Conservation (phyloP, 306 rosid species). For the Casuarina equisetifolia region DNA sequence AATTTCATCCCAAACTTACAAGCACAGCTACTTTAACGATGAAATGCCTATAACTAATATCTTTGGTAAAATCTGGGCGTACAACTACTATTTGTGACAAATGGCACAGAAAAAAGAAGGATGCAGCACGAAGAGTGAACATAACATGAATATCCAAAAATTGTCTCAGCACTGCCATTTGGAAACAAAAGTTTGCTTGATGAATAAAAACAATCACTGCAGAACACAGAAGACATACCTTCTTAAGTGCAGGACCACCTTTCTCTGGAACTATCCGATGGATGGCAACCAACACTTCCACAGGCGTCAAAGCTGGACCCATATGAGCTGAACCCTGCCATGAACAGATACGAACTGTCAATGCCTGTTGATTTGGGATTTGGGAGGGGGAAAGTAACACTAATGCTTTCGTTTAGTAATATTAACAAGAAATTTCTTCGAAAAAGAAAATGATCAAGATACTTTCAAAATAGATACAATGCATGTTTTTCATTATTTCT, state of each 20-base stretch:
- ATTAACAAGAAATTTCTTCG: conserved; percentile 15
- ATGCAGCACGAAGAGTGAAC: conserved; percentile 10
- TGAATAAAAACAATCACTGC: conserved; percentile 7
- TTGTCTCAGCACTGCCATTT: conserved; percentile 7
- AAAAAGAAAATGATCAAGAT: not conserved
- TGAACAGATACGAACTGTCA: conserved; percentile 24
- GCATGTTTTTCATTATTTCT: not conserved
- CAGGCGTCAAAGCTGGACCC: conserved; percentile 95
- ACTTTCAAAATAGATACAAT: not conserved
- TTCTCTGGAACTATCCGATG: conserved; percentile 89
- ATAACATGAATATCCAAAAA: conserved; percentile 13
- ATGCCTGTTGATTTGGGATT: conserved; percentile 8
- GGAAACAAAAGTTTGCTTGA: conserved; percentile 2
- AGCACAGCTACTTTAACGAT: not conserved
- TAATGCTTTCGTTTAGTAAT: not conserved
- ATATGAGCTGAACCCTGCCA: conserved; percentile 98
- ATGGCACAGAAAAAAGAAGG: not conserved
- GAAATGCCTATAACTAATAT: not conserved
- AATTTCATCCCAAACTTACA: not conserved
- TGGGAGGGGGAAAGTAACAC: not conserved
- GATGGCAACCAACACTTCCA: conserved; percentile 94
- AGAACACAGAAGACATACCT: conserved; percentile 52
- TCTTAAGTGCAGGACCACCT: conserved; percentile 85
- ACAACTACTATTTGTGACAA: not conserved
- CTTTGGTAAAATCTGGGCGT: conserved; percentile 5